Conservation (phyloP, 805 yeast genomes). For the Teunomyces panamensis region DNA sequence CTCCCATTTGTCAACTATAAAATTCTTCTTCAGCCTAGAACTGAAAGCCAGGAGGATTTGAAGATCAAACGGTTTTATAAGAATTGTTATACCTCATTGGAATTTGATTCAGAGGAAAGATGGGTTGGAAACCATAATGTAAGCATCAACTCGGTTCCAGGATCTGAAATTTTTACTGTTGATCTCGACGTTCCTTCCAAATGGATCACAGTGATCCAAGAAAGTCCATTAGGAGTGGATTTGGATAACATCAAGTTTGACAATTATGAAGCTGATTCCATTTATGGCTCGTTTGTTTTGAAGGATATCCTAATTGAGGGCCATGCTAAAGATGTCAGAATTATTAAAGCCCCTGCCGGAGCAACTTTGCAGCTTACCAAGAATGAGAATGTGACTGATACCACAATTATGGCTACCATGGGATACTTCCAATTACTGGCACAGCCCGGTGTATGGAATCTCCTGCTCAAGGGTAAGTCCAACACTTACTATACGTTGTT, state of each 20-base stretch:
- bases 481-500: slow-evolving; percentile 19
- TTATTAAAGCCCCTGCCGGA: slow-evolving; percentile 47
- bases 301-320: slow-evolving; percentile 68
- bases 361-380: slow-evolving; percentile 42
- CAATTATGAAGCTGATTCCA: slow-evolving; percentile 31
- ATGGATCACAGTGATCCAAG: slow-evolving; percentile 63
- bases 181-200: slow-evolving; percentile 60
- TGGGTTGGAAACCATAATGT: slow-evolving; percentile 21
- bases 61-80: slow-evolving; percentile 60
- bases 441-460: slow-evolving; percentile 65
- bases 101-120: slow-evolving; percentile 27
- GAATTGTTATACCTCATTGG: slow-evolving; percentile 37
- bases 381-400: slow-evolving; percentile 39
- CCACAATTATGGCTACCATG: slow-evolving; percentile 71
- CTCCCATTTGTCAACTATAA: slow-evolving; percentile 51
- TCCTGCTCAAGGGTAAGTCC: slow-evolving; percentile 39
- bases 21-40: slow-evolving; percentile 58
- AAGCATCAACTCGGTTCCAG: slow-evolving; percentile 48
- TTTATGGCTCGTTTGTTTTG: slow-evolving; percentile 50
- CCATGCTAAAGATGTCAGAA: slow-evolving; percentile 47
- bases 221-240: slow-evolving; percentile 44
- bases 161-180: slow-evolving; percentile 45
- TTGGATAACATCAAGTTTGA: slow-evolving; percentile 56
- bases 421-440: slow-evolving; percentile 83
- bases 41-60: slow-evolving; percentile 32